A percentile compares a stretch with the other conserved stretches of the same genome.
These are phyloP conservation scores for Fusarium armeniacum DNA, from an alignment of 2,329 filamentous ascomycete genomes.

Conservation along the genomic window DNA sequence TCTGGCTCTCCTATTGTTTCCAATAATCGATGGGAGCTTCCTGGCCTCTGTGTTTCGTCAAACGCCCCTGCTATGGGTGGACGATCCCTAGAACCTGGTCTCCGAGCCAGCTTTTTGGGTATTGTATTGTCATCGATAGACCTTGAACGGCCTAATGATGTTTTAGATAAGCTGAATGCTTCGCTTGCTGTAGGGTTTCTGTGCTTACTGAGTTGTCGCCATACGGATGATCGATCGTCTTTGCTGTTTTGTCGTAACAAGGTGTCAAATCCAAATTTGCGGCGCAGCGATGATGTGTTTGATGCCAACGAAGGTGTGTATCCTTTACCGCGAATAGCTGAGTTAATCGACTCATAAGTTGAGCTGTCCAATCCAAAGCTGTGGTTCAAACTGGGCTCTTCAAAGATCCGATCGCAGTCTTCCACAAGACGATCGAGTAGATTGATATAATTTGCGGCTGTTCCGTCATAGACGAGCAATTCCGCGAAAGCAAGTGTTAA, in stretches of 20 bases:
- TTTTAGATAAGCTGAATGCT: constrained; percentile 74
- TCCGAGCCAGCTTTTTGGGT: constrained; percentile 55
- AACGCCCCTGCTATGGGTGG: constrained; percentile 74
- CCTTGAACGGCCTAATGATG: constrained; percentile 76
- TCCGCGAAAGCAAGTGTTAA: constrained; percentile 91
- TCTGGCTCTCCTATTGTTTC: constrained; percentile 73
- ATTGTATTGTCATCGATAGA: constrained; percentile 79
- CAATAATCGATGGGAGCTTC: constrained; percentile 69
- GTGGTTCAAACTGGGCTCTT: constrained; percentile 66
- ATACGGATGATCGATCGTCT: constrained; percentile 81
- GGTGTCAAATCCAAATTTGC: constrained; percentile 84
- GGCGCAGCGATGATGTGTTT: constrained; percentile 86
- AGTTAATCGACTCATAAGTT: constrained; percentile 71
- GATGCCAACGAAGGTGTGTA: constrained; percentile 83
- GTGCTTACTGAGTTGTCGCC: constrained; percentile 90
- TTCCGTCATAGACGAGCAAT: constrained; percentile 81
- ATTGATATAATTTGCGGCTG: constrained; percentile 87
- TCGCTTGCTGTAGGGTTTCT: constrained; percentile 72
- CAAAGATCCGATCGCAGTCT: constrained; percentile 90
- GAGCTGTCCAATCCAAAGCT: constrained; percentile 57
- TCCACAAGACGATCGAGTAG: constrained; percentile 90
- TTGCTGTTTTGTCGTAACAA: constrained; percentile 85
- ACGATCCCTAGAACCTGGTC: constrained; percentile 71
- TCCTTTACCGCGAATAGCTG: constrained; percentile 68
- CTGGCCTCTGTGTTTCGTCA: constrained; percentile 69